phyloP scores from a whole-genome alignment of 306 rosid genomes.

The Pyrus communis region DNA sequence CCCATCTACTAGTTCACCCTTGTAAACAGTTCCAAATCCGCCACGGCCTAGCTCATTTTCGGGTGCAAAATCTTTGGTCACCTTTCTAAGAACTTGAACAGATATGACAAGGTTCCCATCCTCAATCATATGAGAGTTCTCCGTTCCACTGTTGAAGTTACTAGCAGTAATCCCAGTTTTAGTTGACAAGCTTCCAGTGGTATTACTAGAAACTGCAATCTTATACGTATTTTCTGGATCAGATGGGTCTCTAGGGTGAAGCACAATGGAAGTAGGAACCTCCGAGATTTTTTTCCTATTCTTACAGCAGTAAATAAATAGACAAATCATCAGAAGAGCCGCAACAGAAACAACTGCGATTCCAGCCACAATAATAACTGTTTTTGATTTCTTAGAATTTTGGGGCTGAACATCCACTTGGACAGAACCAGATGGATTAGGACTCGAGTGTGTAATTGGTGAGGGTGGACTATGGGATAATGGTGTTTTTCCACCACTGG shows the following conservation, averaged over 20 bases:
- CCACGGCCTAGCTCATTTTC: slow-evolving; percentile 76
- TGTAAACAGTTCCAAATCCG: slow-evolving; percentile 85
- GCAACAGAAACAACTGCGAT: slow-evolving; percentile 15
- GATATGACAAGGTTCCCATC: slow-evolving; percentile 50
- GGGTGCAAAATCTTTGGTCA: slow-evolving; percentile 46
- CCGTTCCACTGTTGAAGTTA: slow-evolving; percentile 47
- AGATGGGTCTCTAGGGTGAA: slow-evolving; percentile 60
- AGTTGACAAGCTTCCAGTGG: slow-evolving; percentile 40
- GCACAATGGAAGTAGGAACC: slow-evolving; percentile 47
- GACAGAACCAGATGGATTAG: slow-evolving; percentile 13
- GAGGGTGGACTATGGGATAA: slow-evolving; percentile 16
- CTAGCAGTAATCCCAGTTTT: slow-evolving; percentile 38
- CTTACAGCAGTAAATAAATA: slow-evolving; percentile 34
- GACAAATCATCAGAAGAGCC: slow-evolving; percentile 22
- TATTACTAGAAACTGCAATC: slow-evolving; percentile 46
- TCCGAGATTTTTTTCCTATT: slow-evolving; percentile 27
- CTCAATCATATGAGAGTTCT: slow-evolving; percentile 39
- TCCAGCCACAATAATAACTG: slow-evolving; percentile 24
- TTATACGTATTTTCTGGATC: slow-evolving; percentile 43
- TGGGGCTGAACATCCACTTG: slow-evolving; percentile 18
- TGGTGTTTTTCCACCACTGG: slow-evolving; percentile 16
- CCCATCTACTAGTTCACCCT: slow-evolving; percentile 73
- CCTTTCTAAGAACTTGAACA: slow-evolving; percentile 62
- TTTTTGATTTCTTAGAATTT: slow-evolving; percentile 19
- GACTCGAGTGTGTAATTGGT: slow-evolving; percentile 11